These are phyloP conservation scores for Tetrahymena thermophila DNA, from an alignment of 73 alveolate genomes.

Conservation along the genomic window DNA sequence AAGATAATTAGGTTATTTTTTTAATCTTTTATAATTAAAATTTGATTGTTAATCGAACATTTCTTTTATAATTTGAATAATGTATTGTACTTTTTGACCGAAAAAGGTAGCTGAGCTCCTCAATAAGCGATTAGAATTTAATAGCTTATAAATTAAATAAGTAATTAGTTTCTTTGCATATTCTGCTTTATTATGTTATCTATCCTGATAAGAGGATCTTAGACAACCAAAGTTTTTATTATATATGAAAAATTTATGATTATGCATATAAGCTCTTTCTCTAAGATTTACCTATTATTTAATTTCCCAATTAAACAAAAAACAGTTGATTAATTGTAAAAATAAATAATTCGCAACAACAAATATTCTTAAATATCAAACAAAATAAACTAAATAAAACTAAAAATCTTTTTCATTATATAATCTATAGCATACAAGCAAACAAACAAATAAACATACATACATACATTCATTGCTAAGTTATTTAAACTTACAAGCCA, in stretches of 20 bases:
- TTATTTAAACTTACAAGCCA: neutral
- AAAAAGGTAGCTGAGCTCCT: neutral
- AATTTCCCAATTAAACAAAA: neutral
- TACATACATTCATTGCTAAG: neutral
- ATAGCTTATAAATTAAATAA: neutral
- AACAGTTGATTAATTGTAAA: neutral
- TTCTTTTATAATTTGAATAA: neutral
- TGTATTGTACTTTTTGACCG: neutral
- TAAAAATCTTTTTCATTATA: neutral
- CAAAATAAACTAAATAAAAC: neutral
- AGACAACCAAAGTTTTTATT: neutral
- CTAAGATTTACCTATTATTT: neutral
- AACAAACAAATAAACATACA: neutral
- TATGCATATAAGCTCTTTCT: neutral
- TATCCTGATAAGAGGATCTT: neutral
- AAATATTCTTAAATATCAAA: neutral
- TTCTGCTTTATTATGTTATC: neutral
- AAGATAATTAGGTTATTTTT: neutral
- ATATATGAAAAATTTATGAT: neutral
- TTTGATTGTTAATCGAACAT: neutral
- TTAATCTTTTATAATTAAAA: neutral
- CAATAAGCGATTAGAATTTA: neutral
- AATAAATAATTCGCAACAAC: neutral
- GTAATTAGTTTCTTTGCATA: neutral
- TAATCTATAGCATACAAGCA: neutral